A percentile compares a stretch with the other conserved stretches of the same genome.
Evolutionary conservation across 2,329 filamentous ascomycete species (phyloP).

Genomic region (Zasmidium citrigriseum): DNA sequence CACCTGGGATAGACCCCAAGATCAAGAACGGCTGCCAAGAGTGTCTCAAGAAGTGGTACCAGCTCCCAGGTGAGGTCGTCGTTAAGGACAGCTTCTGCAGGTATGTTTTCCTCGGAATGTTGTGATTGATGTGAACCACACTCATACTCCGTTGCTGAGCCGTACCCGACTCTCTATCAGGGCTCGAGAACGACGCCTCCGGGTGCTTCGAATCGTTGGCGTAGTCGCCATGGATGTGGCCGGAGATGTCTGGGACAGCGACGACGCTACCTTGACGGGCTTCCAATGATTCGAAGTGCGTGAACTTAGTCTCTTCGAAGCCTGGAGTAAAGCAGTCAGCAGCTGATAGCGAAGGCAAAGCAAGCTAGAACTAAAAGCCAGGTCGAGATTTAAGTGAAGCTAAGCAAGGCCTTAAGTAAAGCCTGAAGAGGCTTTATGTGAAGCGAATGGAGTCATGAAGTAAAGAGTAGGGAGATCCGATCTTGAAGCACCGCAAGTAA

Average conservation of each 20-base stretch:
- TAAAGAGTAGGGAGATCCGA: too few relatives aligned
- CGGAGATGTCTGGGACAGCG: constrained; percentile 7
- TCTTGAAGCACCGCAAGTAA: too few relatives aligned
- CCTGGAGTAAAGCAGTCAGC: too few relatives aligned
- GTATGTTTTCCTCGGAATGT: constrained; percentile 46
- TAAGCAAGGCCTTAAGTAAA: too few relatives aligned
- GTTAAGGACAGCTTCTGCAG: constrained; percentile 43
- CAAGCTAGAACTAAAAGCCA: too few relatives aligned
- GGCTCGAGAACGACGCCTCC: constrained; percentile 9
- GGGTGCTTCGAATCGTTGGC: constrained; percentile 15
- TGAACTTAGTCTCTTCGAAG: constrained; percentile 44
- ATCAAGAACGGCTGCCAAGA: constrained; percentile 41
- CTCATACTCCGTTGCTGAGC: constrained; percentile 22
- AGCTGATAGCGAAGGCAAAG: too few relatives aligned
- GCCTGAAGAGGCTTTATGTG: too few relatives aligned
- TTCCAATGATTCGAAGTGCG: constrained; percentile 18
- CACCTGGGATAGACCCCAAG: constrained; percentile 42
- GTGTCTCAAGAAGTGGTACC: constrained; percentile 35
- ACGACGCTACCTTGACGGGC: constrained; percentile 24
- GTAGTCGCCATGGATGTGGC: constrained; percentile 12
- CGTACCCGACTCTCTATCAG: constrained; percentile 8
- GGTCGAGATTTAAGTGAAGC: too few relatives aligned
- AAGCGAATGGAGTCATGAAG: too few relatives aligned
- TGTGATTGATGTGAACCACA: constrained; percentile 28
- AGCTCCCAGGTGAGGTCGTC: constrained; percentile 33